Conservation (phyloP, 2,329 filamentous ascomycete species). For the Fusarium nurragi region DNA sequence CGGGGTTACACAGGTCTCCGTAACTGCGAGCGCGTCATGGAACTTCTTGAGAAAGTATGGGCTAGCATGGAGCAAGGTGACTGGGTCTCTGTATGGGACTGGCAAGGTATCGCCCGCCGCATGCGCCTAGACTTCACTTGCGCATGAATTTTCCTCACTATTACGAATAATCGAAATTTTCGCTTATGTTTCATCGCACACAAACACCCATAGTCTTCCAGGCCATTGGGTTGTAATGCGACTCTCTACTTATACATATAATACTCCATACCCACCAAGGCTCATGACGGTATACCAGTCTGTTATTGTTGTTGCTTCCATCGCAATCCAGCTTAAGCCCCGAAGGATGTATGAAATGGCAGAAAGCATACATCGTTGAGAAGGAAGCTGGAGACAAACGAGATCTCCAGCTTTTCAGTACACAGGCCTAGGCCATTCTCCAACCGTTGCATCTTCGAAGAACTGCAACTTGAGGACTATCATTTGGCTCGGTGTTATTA, state of each 20-base stretch:
- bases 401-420: too few species aligned
- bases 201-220: background rate
- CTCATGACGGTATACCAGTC: constrained; percentile 25
- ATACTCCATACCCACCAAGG: constrained; percentile 2
- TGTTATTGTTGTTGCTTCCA: constrained; percentile 15
- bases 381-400: background rate
- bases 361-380: background rate
- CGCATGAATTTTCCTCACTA: constrained; percentile 46
- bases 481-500: background rate
- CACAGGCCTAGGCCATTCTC: background rate
- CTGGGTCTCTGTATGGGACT: constrained; percentile 70
- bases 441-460: background rate
- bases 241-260: constrained; percentile 12
- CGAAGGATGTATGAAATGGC: background rate
- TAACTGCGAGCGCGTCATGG: constrained; percentile 63
- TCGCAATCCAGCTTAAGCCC: background rate
- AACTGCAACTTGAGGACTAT: background rate
- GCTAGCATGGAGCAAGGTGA: constrained; percentile 66
- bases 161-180: constrained; percentile 15
- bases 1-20: constrained; percentile 68
- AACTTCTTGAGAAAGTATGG: constrained; percentile 69
- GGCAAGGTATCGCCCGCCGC: constrained; percentile 64
- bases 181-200: background rate
- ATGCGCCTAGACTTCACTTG: constrained; percentile 68
- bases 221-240: background rate